Percentiles rank a stretch among this genome's conserved stretches.
phyloP scores from a whole-genome alignment of 1,284 basidiomycete genomes.

The Pseudozyma thailandica region DNA sequence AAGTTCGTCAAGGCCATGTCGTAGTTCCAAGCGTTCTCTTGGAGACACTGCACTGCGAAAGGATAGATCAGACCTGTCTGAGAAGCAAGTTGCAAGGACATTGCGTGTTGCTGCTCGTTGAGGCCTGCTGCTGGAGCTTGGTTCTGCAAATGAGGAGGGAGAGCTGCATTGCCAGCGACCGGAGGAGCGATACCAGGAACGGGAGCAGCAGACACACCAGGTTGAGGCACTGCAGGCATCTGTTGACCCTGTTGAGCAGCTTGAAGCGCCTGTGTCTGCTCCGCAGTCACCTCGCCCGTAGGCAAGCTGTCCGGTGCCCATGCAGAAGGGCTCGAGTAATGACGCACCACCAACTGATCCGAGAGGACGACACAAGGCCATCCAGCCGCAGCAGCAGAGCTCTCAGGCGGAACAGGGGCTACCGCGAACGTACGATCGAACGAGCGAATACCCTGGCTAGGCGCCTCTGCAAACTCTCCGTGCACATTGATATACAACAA shows the following conservation, averaged over 20 bases:
- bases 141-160: slow-evolving; percentile 51
- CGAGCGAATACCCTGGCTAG: slow-evolving; percentile 78
- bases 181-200: slow-evolving; percentile 2
- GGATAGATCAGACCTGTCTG: slow-evolving; percentile 67
- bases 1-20: slow-evolving; percentile 65
- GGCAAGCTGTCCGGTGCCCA: slow-evolving; percentile 69
- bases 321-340: slow-evolving; percentile 82
- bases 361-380: slow-evolving; percentile 92
- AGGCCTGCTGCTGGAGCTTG: slow-evolving; percentile 44
- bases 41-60: slow-evolving; percentile 68
- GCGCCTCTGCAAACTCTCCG: slow-evolving; percentile 85
- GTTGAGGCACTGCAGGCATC: slow-evolving; percentile 2
- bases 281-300: slow-evolving; percentile 45
- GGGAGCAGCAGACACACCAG: slow-evolving; percentile 4
- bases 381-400: slow-evolving; percentile 81
- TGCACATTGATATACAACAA: slow-evolving; percentile 84
- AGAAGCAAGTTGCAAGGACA: slow-evolving; percentile 65
- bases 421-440: slow-evolving; percentile 93
- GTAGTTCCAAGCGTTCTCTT: slow-evolving; percentile 68
- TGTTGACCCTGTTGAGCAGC: slow-evolving; percentile 16
- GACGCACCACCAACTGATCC: slow-evolving; percentile 84
- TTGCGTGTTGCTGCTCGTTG: slow-evolving; percentile 66
- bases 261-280: slow-evolving; percentile 28
- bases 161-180: slow-evolving; percentile 8
- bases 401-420: slow-evolving; percentile 80